Evolutionary conservation across 1,284 basidiomycete species (phyloP).

Genomic region (Malassezia yamatoensis): DNA sequence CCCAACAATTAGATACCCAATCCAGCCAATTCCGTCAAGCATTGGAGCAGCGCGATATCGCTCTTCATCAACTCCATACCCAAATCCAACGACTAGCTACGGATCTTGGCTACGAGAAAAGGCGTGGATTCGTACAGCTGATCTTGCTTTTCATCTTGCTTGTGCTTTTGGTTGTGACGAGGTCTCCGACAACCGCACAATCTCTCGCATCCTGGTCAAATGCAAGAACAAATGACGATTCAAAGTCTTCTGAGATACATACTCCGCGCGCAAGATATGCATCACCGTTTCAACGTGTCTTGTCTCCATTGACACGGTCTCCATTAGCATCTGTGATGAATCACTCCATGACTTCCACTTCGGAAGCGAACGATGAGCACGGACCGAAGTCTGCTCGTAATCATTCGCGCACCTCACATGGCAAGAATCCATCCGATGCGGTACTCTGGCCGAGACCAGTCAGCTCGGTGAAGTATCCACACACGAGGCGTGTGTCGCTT

Average conservation of each 20-base stretch:
- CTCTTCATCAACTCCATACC: conserved; percentile 59
- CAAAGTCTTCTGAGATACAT: neutral
- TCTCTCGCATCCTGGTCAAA: too few species aligned
- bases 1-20: conserved; percentile 1
- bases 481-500: neutral
- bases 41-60: conserved; percentile 58
- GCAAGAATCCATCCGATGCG: neutral
- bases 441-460: conserved; percentile 7
- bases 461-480: conserved; percentile 7
- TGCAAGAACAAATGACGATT: too few species aligned
- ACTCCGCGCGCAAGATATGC: neutral
- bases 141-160: conserved; percentile 66
- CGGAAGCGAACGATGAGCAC: too few species aligned
- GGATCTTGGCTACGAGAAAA: conserved; percentile 72
- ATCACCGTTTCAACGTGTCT: neutral
- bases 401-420: too few species aligned
- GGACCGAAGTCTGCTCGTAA: too few species aligned
- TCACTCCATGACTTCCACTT: too few species aligned
- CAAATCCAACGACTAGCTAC: conserved; percentile 63
- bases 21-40: conserved; percentile 58
- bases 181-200: conserved; percentile 54
- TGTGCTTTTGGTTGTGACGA: conserved; percentile 70
- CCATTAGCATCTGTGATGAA: neutral
- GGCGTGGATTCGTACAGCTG: conserved; percentile 70
- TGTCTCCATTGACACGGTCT: neutral